Percentiles rank a stretch among this genome's conserved stretches.
Evolutionary conservation across 1,284 basidiomycete genomes (phyloP).

Genomic region (Pseudozyma thailandica): DNA sequence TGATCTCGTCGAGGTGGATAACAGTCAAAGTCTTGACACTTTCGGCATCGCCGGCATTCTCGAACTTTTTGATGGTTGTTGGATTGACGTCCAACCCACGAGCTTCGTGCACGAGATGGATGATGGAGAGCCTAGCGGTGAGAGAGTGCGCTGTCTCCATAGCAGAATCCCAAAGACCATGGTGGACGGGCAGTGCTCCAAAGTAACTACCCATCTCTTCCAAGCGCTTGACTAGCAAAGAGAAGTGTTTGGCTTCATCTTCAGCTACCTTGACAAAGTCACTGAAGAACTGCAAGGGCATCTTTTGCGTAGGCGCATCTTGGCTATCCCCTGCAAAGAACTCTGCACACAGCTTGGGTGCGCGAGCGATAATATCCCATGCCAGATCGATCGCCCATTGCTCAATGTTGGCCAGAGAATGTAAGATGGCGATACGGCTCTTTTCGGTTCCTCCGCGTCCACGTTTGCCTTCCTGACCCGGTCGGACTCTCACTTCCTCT

Average conservation of each 20-base stretch:
- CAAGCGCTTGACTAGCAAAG: slow-evolving; percentile 69
- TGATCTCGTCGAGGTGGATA: slow-evolving; percentile 78
- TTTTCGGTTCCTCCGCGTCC: slow-evolving; percentile 73
- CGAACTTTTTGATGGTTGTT: slow-evolving; percentile 81
- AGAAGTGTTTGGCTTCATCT: slow-evolving; percentile 79
- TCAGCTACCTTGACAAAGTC: slow-evolving; percentile 73
- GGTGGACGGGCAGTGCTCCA: slow-evolving; percentile 72
- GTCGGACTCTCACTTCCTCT: slow-evolving; percentile 73
- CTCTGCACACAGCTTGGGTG: slow-evolving; percentile 52
- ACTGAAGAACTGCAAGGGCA: slow-evolving; percentile 65
- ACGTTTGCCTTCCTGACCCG: slow-evolving; percentile 74
- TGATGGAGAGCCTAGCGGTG: slow-evolving; percentile 81
- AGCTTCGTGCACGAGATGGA: slow-evolving; percentile 89
- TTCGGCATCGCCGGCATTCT: slow-evolving; percentile 76
- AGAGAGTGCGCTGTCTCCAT: slow-evolving; percentile 78
- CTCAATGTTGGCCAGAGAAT: slow-evolving; percentile 88
- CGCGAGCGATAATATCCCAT: slow-evolving; percentile 77
- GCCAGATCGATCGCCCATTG: slow-evolving; percentile 78
- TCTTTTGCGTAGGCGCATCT: slow-evolving; percentile 26
- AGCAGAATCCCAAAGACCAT: slow-evolving; percentile 81
- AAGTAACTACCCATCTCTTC: slow-evolving; percentile 78
- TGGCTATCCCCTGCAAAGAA: slow-evolving; percentile 26
- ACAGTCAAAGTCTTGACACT: slow-evolving; percentile 72
- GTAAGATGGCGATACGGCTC: slow-evolving; percentile 79
- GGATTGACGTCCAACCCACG: slow-evolving; percentile 84